Percentiles rank a stretch among this genome's conserved stretches.
phyloP scores from a whole-genome alignment of 441 rosid genomes.

The Erodium texanum region DNA sequence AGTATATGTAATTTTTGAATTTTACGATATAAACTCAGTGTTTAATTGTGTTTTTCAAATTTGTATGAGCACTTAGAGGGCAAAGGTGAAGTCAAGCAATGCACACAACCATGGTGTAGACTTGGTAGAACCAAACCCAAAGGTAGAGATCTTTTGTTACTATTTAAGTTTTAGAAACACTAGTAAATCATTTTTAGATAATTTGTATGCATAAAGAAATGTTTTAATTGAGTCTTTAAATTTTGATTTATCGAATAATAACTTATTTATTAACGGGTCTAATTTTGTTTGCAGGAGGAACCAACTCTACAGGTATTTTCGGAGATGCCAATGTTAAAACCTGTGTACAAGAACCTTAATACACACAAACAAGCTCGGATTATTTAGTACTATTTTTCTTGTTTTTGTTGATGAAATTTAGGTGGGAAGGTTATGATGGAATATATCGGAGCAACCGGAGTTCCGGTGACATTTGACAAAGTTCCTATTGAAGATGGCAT shows the following conservation, averaged over 20 bases:
- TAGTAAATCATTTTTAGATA: too few species aligned
- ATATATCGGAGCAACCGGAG: conserved; percentile 49
- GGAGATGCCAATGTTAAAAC: not conserved
- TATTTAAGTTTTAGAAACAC: too few species aligned
- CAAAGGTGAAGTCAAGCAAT: too few species aligned
- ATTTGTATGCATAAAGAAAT: too few species aligned
- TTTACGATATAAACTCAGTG: too few species aligned
- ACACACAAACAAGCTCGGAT: not conserved
- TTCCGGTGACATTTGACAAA: conserved; percentile 24
- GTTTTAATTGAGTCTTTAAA: too few species aligned
- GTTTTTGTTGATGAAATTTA: not conserved
- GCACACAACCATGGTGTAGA: too few species aligned
- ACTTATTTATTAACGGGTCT: not conserved
- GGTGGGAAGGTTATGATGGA: conserved; percentile 61
- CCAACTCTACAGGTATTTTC: not conserved
- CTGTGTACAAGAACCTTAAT: not conserved
- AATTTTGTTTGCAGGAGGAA: not conserved
- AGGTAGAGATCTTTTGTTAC: not conserved
- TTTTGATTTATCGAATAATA: not conserved
- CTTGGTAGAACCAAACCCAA: not conserved
- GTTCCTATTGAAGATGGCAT: conserved; percentile 32
- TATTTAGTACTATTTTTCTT: not conserved
- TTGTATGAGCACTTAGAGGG: not conserved
- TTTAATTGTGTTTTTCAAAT: too few species aligned
- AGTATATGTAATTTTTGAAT: not conserved